These are phyloP conservation scores for Cercophora scortea DNA, from an alignment of 495 filamentous ascomycete genomes.

Conservation along the genomic window DNA sequence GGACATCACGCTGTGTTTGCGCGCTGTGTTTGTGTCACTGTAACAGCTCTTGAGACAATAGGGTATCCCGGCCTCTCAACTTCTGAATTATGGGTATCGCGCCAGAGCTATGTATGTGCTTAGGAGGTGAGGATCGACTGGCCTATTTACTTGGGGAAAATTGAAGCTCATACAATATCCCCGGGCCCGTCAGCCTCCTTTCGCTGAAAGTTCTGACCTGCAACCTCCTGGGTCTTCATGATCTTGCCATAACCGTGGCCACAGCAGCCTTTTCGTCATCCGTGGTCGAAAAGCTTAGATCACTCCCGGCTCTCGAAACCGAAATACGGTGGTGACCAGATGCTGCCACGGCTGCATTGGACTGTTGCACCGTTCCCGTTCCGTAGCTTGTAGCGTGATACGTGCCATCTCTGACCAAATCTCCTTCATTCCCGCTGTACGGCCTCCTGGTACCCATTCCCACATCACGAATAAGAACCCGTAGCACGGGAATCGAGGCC, in stretches of 20 bases:
- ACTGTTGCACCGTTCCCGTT: neutral
- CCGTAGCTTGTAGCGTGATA: neutral
- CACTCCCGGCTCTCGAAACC: neutral
- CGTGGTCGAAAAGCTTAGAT: neutral
- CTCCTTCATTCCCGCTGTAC: too few species aligned
- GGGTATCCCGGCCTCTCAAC: too few species aligned
- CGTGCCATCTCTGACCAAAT: too few species aligned
- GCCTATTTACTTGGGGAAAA: too few species aligned
- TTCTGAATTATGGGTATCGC: too few species aligned
- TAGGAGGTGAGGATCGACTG: too few species aligned
- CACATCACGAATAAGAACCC: conserved; percentile 19
- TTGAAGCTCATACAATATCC: too few species aligned
- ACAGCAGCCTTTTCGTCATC: neutral
- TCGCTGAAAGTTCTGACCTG: conserved; percentile 1
- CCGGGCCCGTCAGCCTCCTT: neutral
- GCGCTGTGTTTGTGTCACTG: too few species aligned
- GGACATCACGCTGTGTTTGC: too few species aligned
- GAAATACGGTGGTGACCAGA: neutral
- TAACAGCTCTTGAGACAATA: too few species aligned
- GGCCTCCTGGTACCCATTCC: conserved; percentile 1
- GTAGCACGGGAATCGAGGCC: conserved; percentile 25
- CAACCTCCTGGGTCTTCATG: conserved; percentile 13
- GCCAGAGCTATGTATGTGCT: too few species aligned
- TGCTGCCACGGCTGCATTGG: neutral
- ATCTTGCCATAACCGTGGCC: neutral